Conservation (phyloP, 1,284 basidiomycete genomes). For the Microbotryum lychnidis-dioicae region DNA sequence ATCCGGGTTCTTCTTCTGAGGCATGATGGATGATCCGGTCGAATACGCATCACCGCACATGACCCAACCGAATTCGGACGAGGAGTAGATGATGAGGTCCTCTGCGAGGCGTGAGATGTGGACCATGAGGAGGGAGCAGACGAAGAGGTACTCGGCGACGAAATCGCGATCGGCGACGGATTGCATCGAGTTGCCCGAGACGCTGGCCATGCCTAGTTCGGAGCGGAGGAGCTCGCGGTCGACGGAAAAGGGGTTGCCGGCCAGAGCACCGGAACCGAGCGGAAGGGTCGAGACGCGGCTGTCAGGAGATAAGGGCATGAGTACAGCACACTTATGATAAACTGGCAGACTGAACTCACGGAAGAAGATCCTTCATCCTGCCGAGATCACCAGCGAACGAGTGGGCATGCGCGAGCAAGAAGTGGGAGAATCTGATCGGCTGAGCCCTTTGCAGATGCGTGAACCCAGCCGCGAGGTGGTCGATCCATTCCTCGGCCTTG, state of each 20-base stretch:
- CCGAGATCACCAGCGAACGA: constrained; percentile 82
- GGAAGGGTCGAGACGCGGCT: constrained; percentile 84
- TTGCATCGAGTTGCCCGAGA: constrained; percentile 88
- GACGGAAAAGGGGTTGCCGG: constrained; percentile 88
- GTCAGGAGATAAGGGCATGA: constrained; percentile 11
- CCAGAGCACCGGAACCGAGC: constrained; percentile 86
- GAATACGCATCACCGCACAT: constrained; percentile 92
- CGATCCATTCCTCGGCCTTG: constrained; percentile 84
- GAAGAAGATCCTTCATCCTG: constrained; percentile 72
- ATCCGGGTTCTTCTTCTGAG: constrained; percentile 99
- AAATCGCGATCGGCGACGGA: constrained; percentile 96
- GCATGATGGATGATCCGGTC: constrained; percentile 99
- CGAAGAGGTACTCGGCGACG: constrained; percentile 94
- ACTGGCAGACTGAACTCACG: constrained; percentile 6
- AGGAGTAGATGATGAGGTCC: constrained; percentile 93
- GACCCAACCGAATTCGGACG: constrained; percentile 92
- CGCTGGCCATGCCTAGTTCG: constrained; percentile 72
- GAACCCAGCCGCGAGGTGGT: constrained; percentile 87
- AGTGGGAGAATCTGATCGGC: constrained; percentile 97
- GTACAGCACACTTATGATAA: background rate
- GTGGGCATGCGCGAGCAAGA: constrained; percentile 88
- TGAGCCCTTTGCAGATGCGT: constrained; percentile 95
- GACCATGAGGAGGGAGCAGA: constrained; percentile 83
- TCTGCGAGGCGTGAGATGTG: constrained; percentile 92
- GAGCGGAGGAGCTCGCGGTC: constrained; percentile 79